Conservation (phyloP, 1,284 basidiomycete species). For the Meira miltonrushii region DNA sequence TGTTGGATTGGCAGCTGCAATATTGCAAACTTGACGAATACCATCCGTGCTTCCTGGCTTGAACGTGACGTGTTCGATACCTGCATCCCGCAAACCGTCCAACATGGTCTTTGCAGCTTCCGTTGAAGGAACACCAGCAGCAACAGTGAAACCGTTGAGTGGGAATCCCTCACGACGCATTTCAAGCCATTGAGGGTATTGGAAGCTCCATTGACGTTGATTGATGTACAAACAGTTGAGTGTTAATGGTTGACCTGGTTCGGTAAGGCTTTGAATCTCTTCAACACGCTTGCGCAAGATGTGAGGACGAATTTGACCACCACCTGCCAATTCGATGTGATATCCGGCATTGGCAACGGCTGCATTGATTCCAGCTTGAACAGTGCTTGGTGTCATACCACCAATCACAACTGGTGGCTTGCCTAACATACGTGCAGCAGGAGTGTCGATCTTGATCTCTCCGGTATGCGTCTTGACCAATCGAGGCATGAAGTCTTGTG, state of each 20-base stretch:
- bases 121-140: conserved; percentile 85
- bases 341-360: conserved; percentile 89
- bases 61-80: conserved; percentile 92
- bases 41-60: conserved; percentile 97
- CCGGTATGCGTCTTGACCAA: conserved; percentile 68
- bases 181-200: conserved; percentile 93
- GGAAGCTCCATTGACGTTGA: conserved; percentile 89
- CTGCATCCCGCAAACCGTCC: conserved; percentile 66
- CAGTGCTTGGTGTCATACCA: conserved; percentile 65
- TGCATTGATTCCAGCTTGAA: conserved; percentile 44
- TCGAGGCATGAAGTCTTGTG: conserved; percentile 74
- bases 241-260: conserved; percentile 62
- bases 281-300: conserved; percentile 79
- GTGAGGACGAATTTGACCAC: conserved; percentile 87
- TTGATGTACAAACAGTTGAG: conserved; percentile 97
- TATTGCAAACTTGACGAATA: conserved; percentile 92
- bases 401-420: conserved; percentile 98
- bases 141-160: conserved; percentile 95
- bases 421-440: conserved; percentile 87
- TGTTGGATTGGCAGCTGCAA: conserved; percentile 86
- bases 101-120: conserved; percentile 94
- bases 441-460: conserved; percentile 67
- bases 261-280: conserved; percentile 31
- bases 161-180: conserved; percentile 92
- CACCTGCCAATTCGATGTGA: conserved; percentile 93